These are phyloP conservation scores for Paecilomyces formosus DNA, from an alignment of 2,329 filamentous ascomycete species.

Conservation along the genomic window DNA sequence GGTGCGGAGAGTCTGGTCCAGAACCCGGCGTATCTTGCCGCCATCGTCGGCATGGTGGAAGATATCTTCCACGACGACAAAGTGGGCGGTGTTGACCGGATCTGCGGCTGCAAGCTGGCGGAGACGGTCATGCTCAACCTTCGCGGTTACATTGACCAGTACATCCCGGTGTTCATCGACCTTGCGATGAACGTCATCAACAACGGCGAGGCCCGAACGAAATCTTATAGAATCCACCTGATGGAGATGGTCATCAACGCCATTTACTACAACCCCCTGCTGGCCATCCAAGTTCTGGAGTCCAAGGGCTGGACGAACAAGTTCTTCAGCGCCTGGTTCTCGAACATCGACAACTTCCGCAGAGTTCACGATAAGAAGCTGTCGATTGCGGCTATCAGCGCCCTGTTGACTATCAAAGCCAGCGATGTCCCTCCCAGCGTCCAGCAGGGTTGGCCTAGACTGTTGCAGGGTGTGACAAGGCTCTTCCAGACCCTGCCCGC, in stretches of 20 bases:
- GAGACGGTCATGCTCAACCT: constrained; percentile 97
- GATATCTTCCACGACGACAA: constrained; percentile 92
- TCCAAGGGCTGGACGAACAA: constrained; percentile 92
- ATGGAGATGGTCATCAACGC: constrained; percentile 99
- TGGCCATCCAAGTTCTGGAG: constrained; percentile 84
- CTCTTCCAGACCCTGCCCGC: constrained; percentile 86
- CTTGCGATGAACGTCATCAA: constrained; percentile 77
- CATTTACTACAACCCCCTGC: constrained; percentile 90
- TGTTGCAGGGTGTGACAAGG: constrained; percentile 80
- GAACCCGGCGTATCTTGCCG: constrained; percentile 78
- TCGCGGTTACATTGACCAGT: constrained; percentile 78
- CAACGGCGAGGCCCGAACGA: constrained; percentile 72
- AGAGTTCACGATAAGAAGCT: constrained; percentile 98
- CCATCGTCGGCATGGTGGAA: constrained; percentile 86
- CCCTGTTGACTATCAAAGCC: constrained; percentile 70
- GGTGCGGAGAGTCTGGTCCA: constrained; percentile 72
- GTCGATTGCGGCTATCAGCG: constrained; percentile 86
- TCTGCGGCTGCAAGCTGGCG: constrained; percentile 94
- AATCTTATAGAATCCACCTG: constrained; percentile 88
- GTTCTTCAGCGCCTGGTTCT: constrained; percentile 98
- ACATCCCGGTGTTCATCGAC: constrained; percentile 78
- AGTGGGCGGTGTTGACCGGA: constrained; percentile 86
- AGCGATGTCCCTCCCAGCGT: constrained; percentile 86
- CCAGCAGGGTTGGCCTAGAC: constrained; percentile 86
- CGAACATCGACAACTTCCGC: constrained; percentile 85